These are phyloP conservation scores for Yarrowia sp. DNA, from an alignment of 805 yeast genomes.

Conservation along the genomic window DNA sequence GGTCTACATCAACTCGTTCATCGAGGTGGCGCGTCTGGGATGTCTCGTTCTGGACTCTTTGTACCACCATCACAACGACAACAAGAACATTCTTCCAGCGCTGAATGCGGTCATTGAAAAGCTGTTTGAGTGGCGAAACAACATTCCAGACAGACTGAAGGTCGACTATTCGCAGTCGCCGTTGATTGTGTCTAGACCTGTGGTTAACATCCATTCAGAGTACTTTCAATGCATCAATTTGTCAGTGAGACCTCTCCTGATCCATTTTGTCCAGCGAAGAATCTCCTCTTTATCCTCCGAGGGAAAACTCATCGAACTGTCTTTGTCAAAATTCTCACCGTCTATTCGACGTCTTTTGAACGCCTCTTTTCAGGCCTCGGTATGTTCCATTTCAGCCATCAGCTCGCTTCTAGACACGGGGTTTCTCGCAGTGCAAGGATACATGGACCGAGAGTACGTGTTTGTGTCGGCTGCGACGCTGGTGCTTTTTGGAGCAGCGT, in stretches of 20 bases:
- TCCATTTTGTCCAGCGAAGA: conserved; percentile 44
- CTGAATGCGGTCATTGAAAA: conserved; percentile 41
- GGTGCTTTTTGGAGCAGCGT: conserved; percentile 43
- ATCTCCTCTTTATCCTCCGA: conserved; percentile 31
- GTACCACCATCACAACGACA: conserved; percentile 42
- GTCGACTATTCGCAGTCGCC: conserved; percentile 40
- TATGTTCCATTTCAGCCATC: conserved; percentile 43
- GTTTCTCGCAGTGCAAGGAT: conserved; percentile 42
- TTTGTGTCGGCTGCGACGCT: conserved; percentile 45
- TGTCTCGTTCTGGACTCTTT: conserved; percentile 41
- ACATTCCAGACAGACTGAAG: conserved; percentile 40
- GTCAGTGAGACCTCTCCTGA: conserved; percentile 44
- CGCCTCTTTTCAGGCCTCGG: conserved; percentile 44
- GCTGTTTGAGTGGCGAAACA: conserved; percentile 43
- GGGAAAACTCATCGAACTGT: conserved; percentile 41
- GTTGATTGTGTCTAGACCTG: conserved; percentile 41
- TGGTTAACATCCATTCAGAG: conserved; percentile 43
- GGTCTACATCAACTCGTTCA: conserved; percentile 42
- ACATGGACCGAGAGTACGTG: conserved; percentile 45
- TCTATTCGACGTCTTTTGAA: conserved; percentile 42
- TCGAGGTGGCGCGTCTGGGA: conserved; percentile 42
- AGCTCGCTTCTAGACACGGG: conserved; percentile 31
- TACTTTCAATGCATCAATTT: conserved; percentile 45
- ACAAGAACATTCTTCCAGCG: conserved; percentile 41
- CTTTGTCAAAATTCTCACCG: conserved; percentile 40